Conservation (phyloP, 2,329 filamentous ascomycete species). For the Fusarium sp. region DNA sequence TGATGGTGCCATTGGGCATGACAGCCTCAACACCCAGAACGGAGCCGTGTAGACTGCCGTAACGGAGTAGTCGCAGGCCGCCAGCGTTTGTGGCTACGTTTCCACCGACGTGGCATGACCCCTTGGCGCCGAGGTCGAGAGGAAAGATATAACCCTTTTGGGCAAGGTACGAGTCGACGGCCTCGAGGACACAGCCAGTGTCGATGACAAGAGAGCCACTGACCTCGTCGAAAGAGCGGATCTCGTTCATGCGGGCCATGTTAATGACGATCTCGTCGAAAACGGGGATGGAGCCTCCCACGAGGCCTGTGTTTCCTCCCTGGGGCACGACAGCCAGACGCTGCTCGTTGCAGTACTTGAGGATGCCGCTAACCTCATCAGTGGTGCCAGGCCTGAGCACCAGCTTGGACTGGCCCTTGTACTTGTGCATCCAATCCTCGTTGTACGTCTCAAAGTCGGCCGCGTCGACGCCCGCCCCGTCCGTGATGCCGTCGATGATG, state of each 20-base stretch:
- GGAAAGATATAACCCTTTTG: constrained; percentile 91
- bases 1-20: constrained; percentile 89
- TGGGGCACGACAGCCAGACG: constrained; percentile 94
- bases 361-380: constrained; percentile 88
- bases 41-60: constrained; percentile 93
- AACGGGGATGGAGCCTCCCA: constrained; percentile 94
- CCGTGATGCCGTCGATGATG: constrained; percentile 84
- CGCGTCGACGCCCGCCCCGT: constrained; percentile 68
- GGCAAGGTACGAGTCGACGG: constrained; percentile 86
- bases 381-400: constrained; percentile 88
- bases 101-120: constrained; percentile 94
- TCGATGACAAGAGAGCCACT: constrained; percentile 92
- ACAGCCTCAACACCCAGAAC: constrained; percentile 95
- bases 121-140: constrained; percentile 96
- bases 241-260: constrained; percentile 88
- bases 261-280: constrained; percentile 99
- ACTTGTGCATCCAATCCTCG: constrained; percentile 99
- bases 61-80: constrained; percentile 87
- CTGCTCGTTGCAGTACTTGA: constrained; percentile 96
- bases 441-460: constrained; percentile 94
- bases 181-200: constrained; percentile 90
- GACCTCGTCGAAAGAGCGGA: constrained; percentile 91
- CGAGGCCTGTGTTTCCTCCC: constrained; percentile 95
- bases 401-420: constrained; percentile 87
- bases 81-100: constrained; percentile 97